phyloP scores from a whole-genome alignment of 192 early-diverging fungal genomes.

The Gaertneriomyces sp. region DNA sequence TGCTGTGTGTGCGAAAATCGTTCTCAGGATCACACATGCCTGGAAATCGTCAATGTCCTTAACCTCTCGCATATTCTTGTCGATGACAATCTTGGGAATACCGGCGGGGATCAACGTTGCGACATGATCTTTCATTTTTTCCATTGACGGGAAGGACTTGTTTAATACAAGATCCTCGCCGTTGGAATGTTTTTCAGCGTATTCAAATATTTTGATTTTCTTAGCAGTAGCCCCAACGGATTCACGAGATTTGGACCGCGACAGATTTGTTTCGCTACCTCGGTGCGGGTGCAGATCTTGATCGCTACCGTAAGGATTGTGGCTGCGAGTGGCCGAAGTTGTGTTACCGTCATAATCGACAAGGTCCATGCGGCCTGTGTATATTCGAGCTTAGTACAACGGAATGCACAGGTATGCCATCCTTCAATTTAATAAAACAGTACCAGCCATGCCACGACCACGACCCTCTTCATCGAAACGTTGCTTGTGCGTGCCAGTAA shows the following conservation, averaged over 20 bases:
- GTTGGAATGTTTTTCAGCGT: slow-evolving; percentile 20
- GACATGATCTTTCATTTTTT: slow-evolving; percentile 25
- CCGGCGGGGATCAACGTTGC: slow-evolving; percentile 25
- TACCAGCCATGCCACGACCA: slow-evolving; percentile 31
- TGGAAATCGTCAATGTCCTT: slow-evolving; percentile 17
- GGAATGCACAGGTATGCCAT: background rate
- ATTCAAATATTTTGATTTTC: slow-evolving; percentile 29
- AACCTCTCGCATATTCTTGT: slow-evolving; percentile 26
- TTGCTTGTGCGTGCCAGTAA: slow-evolving; percentile 29
- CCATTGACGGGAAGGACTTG: slow-evolving; percentile 27
- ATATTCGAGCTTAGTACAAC: background rate
- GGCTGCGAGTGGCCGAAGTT: slow-evolving; percentile 22
- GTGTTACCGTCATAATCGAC: slow-evolving; percentile 31
- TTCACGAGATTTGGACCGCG: slow-evolving; percentile 18
- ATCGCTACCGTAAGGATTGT: slow-evolving; percentile 25
- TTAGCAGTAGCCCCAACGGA: slow-evolving; percentile 25
- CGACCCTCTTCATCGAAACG: slow-evolving; percentile 32
- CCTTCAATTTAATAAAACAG: background rate
- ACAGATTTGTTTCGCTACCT: slow-evolving; percentile 25
- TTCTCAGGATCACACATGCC: too few relatives aligned
- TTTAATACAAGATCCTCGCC: slow-evolving; percentile 33
- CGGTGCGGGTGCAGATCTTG: slow-evolving; percentile 1
- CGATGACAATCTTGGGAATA: slow-evolving; percentile 28
- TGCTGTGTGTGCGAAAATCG: too few relatives aligned
- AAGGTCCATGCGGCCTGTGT: slow-evolving; percentile 31